Evolutionary conservation across 2,329 filamentous ascomycete genomes (phyloP), one percentile per base, ranked within the genome.

Genomic region (Aspergillus sp.): DNA sequence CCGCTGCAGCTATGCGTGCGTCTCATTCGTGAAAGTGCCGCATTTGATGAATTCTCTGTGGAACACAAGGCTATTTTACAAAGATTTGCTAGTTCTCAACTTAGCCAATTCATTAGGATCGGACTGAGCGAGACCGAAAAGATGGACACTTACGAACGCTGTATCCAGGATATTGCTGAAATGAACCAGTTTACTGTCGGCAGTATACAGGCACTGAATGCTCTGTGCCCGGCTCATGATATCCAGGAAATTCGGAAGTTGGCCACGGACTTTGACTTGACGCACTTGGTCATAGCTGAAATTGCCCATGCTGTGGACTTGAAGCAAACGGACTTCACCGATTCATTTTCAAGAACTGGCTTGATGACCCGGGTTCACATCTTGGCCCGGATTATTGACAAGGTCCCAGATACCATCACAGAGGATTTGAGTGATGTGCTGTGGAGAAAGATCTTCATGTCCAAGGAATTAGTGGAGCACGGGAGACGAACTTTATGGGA

Each of bases 391-490:
- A 73, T 90, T 32, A 77, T 91, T 30, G 66, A 71, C 30, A 69
- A 81, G 40, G 77, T 80, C n/a, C 76, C 85, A 1, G 69, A 75
- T 7, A 77, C 79, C 0, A 77, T 95, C 37, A 76, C 79, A 0
- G 58, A 72, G 3, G 77, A 84, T 1, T 71, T 87, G 4, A 82
- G 84, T 11, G 69, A 73, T 34, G 72, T 71, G 9, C 73, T 95
- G 2, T 95, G 88, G 88, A 73, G 84, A 44, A 71, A 84, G 33
- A 72, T 93, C 27, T 81, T 95, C 38, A 86, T 88, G 9, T 71
- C 76, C 5, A 67, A 74, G 33, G 80, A 82, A 4, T 67, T 81
- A 4, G 79, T 77, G 26, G 67, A 74, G 4, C 74, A 78, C 7
- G 82, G 87, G 47, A 76, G 86, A 43, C 76, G 79, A 46, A 69